Evolutionary conservation across 305 asterid species (phyloP), one percentile per base, ranked within the genome.

Genomic region (Rubia tinctorum): DNA sequence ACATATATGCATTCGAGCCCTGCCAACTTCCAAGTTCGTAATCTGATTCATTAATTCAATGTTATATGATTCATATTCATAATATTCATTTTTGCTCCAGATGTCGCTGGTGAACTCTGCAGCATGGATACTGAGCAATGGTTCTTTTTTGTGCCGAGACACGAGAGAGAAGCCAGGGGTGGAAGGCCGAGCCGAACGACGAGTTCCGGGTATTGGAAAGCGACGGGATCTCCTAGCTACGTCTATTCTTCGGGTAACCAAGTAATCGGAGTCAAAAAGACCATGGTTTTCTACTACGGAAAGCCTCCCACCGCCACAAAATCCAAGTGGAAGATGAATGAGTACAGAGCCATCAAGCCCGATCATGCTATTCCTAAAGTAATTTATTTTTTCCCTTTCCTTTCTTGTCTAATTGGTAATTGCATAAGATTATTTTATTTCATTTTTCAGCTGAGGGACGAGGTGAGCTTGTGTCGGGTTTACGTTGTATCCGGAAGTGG

Each of bases 21-120:
- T 84, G 82, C 81, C 80, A 85, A 40, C 90, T 88, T 40, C 90
- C 91, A 64, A 73, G 96, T 88, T 76, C 69, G 80, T 63, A 55
- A 63, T 13, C 58, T 51, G 7, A 14, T 51, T 51, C 20, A 12
- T 51, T 51, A 11, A 51, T 14, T 9, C 20, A 8, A 51, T 51
- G 17, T 18, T 56, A 7, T 55, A 30, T 20, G 61, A 30, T 30
- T 30, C 37, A 30, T 30, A 30, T 30, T 30, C 37, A 30, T 2
- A 30, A 30, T 30, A 8, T 56, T 53, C n/a, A 53, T 14, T 53
- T 53, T 45, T 3, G 17, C 14, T 11, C 18, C 83, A 83, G 85
- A 69, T 61, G 45, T 67, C 55, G 87, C 85, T 6, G 87, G 87
- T 11, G 73, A 71, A 65, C 20, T n/a, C 5, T 78, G 80, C 56